Evolutionary conservation across 169 alveolate genomes (phyloP).

Genomic region (Theileria equi): DNA sequence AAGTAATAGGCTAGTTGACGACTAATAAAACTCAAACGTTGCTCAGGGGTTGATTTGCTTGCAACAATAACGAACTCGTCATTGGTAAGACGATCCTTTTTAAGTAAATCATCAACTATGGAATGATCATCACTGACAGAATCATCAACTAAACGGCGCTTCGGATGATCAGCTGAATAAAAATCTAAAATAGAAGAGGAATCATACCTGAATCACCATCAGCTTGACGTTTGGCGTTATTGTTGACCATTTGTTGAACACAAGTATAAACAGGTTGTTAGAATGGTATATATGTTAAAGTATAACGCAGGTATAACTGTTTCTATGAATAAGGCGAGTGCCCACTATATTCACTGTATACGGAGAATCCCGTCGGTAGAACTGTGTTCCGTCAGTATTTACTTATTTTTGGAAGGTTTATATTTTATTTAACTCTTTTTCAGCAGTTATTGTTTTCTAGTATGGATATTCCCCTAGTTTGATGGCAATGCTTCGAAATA

Average conservation of each 20-base stretch:
- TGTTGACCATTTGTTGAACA: neutral
- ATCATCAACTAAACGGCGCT: slow-evolving; percentile 23
- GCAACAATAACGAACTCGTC: slow-evolving; percentile 46
- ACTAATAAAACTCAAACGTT: slow-evolving; percentile 45
- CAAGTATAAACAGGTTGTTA: slow-evolving; percentile 2
- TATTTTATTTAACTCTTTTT: neutral
- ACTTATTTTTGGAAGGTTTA: neutral
- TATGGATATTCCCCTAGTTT: neutral
- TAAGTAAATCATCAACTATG: slow-evolving; percentile 28
- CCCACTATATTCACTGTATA: too few relatives aligned
- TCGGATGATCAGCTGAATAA: slow-evolving; percentile 16
- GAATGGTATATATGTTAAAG: too few relatives aligned
- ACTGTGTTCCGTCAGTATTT: neutral
- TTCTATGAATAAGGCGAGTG: too few relatives aligned
- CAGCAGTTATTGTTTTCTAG: neutral
- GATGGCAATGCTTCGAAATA: slow-evolving; percentile 1
- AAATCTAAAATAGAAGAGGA: neutral
- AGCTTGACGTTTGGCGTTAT: neutral
- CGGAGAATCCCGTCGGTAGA: too few relatives aligned
- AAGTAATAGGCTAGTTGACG: slow-evolving; percentile 47
- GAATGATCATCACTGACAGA: slow-evolving; percentile 1
- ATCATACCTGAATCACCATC: neutral
- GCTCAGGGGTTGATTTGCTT: slow-evolving; percentile 35
- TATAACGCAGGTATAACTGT: too few relatives aligned
- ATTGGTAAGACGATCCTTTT: slow-evolving; percentile 41